Conservation (phyloP, 345 rosid genomes). For the Sisymbrium altissimum region DNA sequence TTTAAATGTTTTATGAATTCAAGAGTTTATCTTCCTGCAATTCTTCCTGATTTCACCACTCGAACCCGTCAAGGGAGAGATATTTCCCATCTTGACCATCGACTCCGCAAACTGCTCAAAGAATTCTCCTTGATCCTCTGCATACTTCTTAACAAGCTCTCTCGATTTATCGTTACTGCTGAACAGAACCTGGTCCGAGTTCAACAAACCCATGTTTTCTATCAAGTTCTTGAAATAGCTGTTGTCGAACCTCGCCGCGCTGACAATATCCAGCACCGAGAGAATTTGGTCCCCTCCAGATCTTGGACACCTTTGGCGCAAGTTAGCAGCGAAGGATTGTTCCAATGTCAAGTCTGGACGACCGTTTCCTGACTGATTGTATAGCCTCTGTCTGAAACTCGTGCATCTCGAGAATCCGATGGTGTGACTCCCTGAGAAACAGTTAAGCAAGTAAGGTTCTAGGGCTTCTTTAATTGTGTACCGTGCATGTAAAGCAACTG, state of each 20-base stretch:
- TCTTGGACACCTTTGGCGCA: conserved; percentile 51
- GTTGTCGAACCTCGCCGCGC: conserved; percentile 67
- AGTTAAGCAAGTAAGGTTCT: neutral
- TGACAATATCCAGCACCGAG: conserved; percentile 55
- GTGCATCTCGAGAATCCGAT: conserved; percentile 86
- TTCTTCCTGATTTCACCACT: conserved; percentile 75
- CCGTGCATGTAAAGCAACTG: neutral
- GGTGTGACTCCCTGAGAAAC: conserved; percentile 77
- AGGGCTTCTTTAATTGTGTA: neutral
- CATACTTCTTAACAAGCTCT: conserved; percentile 73
- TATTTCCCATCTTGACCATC: conserved; percentile 86
- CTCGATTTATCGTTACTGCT: conserved; percentile 52
- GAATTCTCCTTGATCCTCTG: conserved; percentile 57
- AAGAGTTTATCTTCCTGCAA: conserved; percentile 75
- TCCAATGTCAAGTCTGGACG: conserved; percentile 77
- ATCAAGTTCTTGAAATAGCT: conserved; percentile 76
- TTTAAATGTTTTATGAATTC: neutral
- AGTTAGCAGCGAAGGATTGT: conserved; percentile 51
- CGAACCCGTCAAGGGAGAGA: conserved; percentile 75
- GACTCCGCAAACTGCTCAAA: conserved; percentile 78
- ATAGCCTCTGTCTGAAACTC: conserved; percentile 88
- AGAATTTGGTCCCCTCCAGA: conserved; percentile 71
- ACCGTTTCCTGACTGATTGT: conserved; percentile 78
- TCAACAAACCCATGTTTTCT: conserved; percentile 70
- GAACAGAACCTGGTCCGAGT: conserved; percentile 71